These are phyloP conservation scores for Niebla homalea DNA, from an alignment of 495 filamentous ascomycete genomes.

Conservation along the genomic window DNA sequence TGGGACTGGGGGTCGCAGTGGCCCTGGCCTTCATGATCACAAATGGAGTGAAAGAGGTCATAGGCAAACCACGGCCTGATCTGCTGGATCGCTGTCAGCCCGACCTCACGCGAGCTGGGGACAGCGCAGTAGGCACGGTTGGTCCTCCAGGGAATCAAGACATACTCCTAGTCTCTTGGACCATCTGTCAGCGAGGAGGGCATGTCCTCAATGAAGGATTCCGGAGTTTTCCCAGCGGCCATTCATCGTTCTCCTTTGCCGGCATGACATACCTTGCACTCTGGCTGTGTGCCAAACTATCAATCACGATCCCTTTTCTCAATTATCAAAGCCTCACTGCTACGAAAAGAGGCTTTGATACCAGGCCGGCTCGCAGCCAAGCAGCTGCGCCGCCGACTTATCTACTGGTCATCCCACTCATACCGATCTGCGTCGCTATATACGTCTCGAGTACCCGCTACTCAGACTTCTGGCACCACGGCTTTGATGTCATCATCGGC, in stretches of 20 bases:
- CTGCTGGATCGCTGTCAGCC: constrained; percentile 48
- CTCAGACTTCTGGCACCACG: constrained; percentile 49
- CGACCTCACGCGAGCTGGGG: constrained; percentile 30
- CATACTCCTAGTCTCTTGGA: constrained; percentile 36
- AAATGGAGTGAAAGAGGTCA: constrained; percentile 47
- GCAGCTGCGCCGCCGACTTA: constrained; percentile 48
- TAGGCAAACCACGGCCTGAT: constrained; percentile 54
- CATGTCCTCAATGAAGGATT: constrained; percentile 45
- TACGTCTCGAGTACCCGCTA: constrained; percentile 52
- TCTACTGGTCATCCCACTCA: constrained; percentile 40
- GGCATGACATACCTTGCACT: constrained; percentile 51
- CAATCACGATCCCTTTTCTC: constrained; percentile 49
- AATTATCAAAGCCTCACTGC: constrained; percentile 23
- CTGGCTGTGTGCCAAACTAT: constrained; percentile 51
- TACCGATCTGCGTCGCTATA: constrained; percentile 42
- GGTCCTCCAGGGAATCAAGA: constrained; percentile 30
- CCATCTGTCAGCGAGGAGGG: constrained; percentile 37
- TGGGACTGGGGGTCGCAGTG: constrained; percentile 45
- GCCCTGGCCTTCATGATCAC: constrained; percentile 46
- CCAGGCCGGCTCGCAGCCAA: constrained; percentile 26
- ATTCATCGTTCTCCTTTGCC: constrained; percentile 51
- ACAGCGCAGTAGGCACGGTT: constrained; percentile 36
- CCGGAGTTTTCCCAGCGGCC: constrained; percentile 53
- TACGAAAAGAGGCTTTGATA: constrained; percentile 10
- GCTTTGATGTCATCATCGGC: constrained; percentile 52